These are phyloP conservation scores for Acephala macrosclerotiorum DNA, from an alignment of 2,329 filamentous ascomycete species.

Conservation along the genomic window DNA sequence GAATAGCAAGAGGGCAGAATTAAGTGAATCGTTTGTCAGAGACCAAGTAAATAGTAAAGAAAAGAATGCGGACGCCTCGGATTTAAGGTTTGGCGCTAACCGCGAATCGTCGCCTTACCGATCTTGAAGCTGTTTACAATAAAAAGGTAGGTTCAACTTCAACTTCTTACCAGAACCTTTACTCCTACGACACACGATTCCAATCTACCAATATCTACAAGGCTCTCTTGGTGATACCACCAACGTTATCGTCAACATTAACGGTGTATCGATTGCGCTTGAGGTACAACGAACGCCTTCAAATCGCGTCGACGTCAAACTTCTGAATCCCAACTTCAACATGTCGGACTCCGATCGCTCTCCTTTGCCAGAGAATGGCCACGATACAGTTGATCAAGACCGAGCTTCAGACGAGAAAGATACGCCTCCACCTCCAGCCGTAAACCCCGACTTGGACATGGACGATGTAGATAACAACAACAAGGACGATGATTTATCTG, in stretches of 20 bases:
- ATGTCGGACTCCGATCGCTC: slow-evolving; percentile 43
- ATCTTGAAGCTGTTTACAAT: background rate
- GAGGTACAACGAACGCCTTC: too few species aligned
- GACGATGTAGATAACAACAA: slow-evolving; percentile 40
- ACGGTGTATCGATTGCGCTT: too few species aligned
- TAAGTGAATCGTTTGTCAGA: background rate
- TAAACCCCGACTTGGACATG: slow-evolving; percentile 40
- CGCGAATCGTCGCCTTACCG: background rate
- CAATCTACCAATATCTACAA: background rate
- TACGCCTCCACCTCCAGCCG: slow-evolving; percentile 31
- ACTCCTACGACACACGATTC: background rate
- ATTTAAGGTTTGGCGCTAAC: slow-evolving; percentile 25
- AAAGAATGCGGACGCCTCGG: slow-evolving; percentile 22
- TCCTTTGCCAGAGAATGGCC: slow-evolving; percentile 34
- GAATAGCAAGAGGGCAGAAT: background rate
- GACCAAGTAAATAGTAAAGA: slow-evolving; percentile 26
- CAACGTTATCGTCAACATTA: too few species aligned
- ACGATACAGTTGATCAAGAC: slow-evolving; percentile 31
- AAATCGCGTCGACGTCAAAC: too few species aligned
- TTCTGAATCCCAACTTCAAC: background rate
- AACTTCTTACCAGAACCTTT: background rate
- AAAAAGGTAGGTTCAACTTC: slow-evolving; percentile 9
- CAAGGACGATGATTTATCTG: slow-evolving; percentile 46
- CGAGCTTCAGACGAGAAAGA: slow-evolving; percentile 37
- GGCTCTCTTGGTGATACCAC: too few species aligned